Percentiles rank a stretch among this genome's conserved stretches.
Evolutionary conservation across 2,329 filamentous ascomycete genomes (phyloP).

Genomic region (Hypoxylon sp.): DNA sequence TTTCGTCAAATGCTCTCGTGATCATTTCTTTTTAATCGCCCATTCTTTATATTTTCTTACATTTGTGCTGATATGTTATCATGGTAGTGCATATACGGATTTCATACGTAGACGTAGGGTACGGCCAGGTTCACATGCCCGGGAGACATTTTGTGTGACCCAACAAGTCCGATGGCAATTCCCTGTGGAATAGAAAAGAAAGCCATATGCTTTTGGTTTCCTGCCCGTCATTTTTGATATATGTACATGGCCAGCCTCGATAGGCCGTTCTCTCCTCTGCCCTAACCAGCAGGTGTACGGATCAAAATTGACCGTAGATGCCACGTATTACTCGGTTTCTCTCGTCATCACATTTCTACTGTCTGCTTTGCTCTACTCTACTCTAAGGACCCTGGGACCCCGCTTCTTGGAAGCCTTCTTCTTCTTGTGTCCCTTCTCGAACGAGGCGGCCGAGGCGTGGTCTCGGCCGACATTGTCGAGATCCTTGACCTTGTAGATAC

Average conservation of each 20-base stretch:
- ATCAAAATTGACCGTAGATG: background rate
- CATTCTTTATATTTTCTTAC: no score
- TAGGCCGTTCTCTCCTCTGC: background rate
- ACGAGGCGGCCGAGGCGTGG: conserved; percentile 73
- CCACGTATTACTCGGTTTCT: background rate
- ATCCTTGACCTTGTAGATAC: conserved; percentile 99
- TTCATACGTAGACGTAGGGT: no score
- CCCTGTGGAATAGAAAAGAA: background rate
- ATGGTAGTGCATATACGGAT: no score
- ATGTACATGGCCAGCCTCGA: conserved; percentile 16
- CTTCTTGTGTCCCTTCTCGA: conserved; percentile 84
- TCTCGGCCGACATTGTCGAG: conserved; percentile 95
- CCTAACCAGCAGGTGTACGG: conserved; percentile 5
- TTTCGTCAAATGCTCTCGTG: conserved; percentile 1
- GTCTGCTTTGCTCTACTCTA: conserved; percentile 63
- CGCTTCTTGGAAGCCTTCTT: conserved; percentile 78
- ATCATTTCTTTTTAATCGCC: no score
- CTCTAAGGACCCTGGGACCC: conserved; percentile 73
- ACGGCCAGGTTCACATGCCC: no score
- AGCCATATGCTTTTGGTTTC: conserved; percentile 9
- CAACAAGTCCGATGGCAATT: no score
- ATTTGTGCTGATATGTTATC: no score
- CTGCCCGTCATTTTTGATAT: conserved; percentile 15
- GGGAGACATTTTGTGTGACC: no score
- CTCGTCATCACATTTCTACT: background rate